Percentiles rank a stretch among this genome's conserved stretches.
Evolutionary conservation across 2,329 filamentous ascomycete genomes (phyloP).

Genomic region (Colletotrichum sp.): DNA sequence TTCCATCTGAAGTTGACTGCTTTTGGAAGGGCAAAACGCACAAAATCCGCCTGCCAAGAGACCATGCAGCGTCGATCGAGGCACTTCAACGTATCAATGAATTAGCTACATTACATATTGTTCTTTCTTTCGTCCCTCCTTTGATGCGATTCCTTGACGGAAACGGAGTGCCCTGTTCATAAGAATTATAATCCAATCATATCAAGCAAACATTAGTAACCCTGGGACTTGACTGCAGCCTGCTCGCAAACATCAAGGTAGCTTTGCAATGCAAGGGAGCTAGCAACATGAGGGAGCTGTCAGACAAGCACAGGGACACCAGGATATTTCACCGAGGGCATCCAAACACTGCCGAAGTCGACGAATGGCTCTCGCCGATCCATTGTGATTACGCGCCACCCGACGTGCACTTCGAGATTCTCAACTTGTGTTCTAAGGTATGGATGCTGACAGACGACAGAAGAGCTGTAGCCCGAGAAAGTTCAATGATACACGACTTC

Average conservation of each 20-base stretch:
- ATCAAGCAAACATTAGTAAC: background rate
- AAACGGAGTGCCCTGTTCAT: background rate
- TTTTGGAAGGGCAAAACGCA: background rate
- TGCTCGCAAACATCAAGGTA: background rate
- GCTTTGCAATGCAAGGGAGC: background rate
- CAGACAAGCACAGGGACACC: background rate
- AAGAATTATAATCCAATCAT: background rate
- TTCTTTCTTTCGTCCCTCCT: background rate
- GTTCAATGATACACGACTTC: no score
- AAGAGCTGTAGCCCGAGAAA: no score
- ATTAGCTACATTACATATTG: background rate
- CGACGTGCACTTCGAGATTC: background rate
- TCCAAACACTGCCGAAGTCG: background rate
- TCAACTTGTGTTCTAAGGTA: no score
- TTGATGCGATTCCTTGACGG: background rate
- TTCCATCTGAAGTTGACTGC: background rate
- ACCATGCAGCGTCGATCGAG: background rate
- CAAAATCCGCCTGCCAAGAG: background rate
- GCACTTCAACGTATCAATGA: background rate
- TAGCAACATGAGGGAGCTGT: background rate
- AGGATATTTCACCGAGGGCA: background rate
- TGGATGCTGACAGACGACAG: no score
- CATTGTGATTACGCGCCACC: background rate
- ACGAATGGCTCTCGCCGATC: background rate
- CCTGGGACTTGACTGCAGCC: background rate